Evolutionary conservation across 257 asterid species (phyloP).

Genomic region (Voacanga thouarsii): DNA sequence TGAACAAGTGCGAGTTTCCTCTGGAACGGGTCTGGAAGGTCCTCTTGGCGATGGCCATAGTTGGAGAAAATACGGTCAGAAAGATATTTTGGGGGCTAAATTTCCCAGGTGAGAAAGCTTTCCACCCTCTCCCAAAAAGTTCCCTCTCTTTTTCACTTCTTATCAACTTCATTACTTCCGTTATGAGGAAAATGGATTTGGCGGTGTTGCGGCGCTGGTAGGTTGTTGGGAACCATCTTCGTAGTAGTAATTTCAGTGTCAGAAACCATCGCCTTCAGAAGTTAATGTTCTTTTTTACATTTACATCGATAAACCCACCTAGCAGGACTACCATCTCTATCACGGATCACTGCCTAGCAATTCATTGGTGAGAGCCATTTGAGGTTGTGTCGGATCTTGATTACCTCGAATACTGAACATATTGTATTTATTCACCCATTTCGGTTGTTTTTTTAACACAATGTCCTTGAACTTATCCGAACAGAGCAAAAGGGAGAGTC

Average conservation of each 20-base stretch:
- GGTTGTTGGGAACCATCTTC: neutral
- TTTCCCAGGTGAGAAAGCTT: slow-evolving; percentile 61
- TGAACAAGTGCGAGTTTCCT: slow-evolving; percentile 43
- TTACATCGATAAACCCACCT: neutral
- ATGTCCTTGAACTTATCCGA: neutral
- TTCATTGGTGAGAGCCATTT: neutral
- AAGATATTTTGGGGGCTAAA: slow-evolving; percentile 69
- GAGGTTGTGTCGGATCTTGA: neutral
- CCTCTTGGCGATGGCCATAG: slow-evolving; percentile 59
- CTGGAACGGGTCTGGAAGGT: slow-evolving; percentile 46
- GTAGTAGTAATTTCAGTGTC: neutral
- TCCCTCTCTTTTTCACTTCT: neutral
- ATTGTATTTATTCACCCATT: neutral
- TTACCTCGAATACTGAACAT: neutral
- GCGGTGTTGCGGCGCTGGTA: neutral
- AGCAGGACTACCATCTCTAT: neutral
- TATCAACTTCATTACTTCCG: neutral
- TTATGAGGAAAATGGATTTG: neutral
- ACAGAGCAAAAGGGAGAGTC: neutral
- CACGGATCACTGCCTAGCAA: neutral
- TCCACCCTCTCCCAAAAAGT: neutral
- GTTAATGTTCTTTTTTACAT: neutral
- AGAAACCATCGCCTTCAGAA: neutral
- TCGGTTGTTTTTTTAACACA: neutral
- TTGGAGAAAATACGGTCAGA: slow-evolving; percentile 97